These are phyloP conservation scores for Populus hybrid DNA, from an alignment of 441 rosid genomes.

Conservation along the genomic window DNA sequence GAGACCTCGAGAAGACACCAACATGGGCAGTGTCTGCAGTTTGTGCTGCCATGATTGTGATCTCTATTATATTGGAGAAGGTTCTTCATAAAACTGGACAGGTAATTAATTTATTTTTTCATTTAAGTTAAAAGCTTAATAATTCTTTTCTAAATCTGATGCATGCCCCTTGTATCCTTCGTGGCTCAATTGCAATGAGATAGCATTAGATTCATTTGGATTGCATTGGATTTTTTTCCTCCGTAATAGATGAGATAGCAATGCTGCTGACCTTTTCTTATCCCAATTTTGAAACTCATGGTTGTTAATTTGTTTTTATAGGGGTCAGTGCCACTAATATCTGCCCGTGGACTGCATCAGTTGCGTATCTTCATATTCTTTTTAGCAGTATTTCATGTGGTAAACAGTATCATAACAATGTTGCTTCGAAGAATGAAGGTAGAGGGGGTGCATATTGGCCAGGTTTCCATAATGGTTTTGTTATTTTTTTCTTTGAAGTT, in stretches of 20 bases:
- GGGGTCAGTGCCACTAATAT: constrained; percentile 69
- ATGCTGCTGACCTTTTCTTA: background rate
- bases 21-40: constrained; percentile 92
- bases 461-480: background rate
- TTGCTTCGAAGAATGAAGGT: constrained; percentile 91
- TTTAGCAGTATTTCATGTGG: constrained; percentile 88
- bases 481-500: background rate
- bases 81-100: constrained; percentile 43
- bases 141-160: too few relatives aligned
- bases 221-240: background rate
- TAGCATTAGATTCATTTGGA: background rate
- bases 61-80: constrained; percentile 68
- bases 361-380: constrained; percentile 89
- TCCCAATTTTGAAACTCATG: background rate
- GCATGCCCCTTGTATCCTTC: too few relatives aligned
- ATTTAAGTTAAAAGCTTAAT: too few relatives aligned
- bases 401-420: constrained; percentile 75
- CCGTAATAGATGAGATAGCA: background rate
- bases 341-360: constrained; percentile 78
- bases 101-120: constrained; percentile 12
- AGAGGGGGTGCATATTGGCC: background rate
- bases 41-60: constrained; percentile 57
- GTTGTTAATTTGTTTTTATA: constrained; percentile 24
- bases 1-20: constrained; percentile 70
- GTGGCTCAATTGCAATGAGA: background rate